A percentile compares a stretch with the other conserved stretches of the same genome.
Evolutionary conservation across 495 filamentous ascomycete species (phyloP).

Genomic region (Polyplosphaeria fusca): DNA sequence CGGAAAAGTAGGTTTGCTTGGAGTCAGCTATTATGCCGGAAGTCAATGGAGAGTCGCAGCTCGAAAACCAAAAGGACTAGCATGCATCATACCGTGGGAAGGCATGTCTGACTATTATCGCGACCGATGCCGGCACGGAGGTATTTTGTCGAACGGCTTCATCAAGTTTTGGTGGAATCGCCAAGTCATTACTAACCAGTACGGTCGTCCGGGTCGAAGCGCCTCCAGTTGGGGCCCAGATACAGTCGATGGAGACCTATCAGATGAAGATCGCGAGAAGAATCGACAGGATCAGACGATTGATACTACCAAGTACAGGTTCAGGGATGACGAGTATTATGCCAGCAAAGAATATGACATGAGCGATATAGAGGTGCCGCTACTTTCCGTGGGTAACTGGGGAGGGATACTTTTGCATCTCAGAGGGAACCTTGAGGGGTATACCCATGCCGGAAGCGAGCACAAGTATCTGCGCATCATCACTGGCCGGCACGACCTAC

Average conservation of each 20-base stretch:
- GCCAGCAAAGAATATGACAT: slow-evolving; percentile 58
- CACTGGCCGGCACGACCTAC: slow-evolving; percentile 65
- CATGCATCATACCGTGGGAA: slow-evolving; percentile 64
- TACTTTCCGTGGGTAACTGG: slow-evolving; percentile 64
- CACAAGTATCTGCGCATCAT: slow-evolving; percentile 66
- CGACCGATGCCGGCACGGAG: slow-evolving; percentile 62
- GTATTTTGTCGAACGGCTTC: slow-evolving; percentile 61
- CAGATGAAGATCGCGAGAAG: slow-evolving; percentile 49
- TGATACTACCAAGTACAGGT: slow-evolving; percentile 55
- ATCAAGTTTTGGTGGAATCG: slow-evolving; percentile 66
- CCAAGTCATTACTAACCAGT: slow-evolving; percentile 63
- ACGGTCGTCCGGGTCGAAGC: slow-evolving; percentile 49
- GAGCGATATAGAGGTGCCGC: slow-evolving; percentile 59
- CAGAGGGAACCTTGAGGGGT: slow-evolving; percentile 64
- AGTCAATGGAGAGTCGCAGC: slow-evolving; percentile 64
- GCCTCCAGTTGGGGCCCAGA: slow-evolving; percentile 50
- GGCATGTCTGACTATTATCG: slow-evolving; percentile 69
- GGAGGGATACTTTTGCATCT: slow-evolving; percentile 62
- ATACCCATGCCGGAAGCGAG: slow-evolving; percentile 55
- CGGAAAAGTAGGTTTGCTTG: slow-evolving; percentile 61
- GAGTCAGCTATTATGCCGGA: slow-evolving; percentile 62
- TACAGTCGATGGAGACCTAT: slow-evolving; percentile 57
- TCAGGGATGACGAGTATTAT: slow-evolving; percentile 61
- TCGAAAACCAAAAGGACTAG: slow-evolving; percentile 55
- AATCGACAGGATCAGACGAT: slow-evolving; percentile 59